Conservation (phyloP, 2,329 filamentous ascomycete genomes). For the Raffaelea arxii region DNA sequence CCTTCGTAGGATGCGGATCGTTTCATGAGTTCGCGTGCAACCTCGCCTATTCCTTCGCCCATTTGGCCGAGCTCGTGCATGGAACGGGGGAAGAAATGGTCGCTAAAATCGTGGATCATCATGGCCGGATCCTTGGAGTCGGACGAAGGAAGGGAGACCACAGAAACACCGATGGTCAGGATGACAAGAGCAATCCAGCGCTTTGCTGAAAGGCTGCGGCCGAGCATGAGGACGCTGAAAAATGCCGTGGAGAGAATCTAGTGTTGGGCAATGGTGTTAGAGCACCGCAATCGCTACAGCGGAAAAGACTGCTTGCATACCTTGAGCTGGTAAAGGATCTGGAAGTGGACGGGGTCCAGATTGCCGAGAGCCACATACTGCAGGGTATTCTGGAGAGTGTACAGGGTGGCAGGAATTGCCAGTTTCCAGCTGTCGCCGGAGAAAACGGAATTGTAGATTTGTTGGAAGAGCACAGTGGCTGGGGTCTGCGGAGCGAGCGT, state of each 20-base stretch:
- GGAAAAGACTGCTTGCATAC: constrained; percentile 20
- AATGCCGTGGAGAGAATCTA: constrained; percentile 79
- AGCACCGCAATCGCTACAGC: neutral
- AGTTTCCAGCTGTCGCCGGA: constrained; percentile 91
- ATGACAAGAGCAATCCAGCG: constrained; percentile 76
- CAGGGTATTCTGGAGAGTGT: constrained; percentile 86
- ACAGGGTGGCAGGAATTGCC: constrained; percentile 77
- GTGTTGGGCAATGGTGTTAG: too few species aligned
- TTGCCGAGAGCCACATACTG: constrained; percentile 91
- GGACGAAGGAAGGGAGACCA: constrained; percentile 69
- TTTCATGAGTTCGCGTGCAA: constrained; percentile 43
- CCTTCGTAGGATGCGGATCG: constrained; percentile 86
- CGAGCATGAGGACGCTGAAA: constrained; percentile 72
- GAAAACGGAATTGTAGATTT: constrained; percentile 74
- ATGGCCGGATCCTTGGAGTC: constrained; percentile 45
- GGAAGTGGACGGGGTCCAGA: constrained; percentile 84
- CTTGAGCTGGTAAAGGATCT: constrained; percentile 89
- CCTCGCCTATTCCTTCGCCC: constrained; percentile 39
- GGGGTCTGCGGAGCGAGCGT: constrained; percentile 70
- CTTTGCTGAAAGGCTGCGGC: constrained; percentile 56
- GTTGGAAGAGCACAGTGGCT: constrained; percentile 68
- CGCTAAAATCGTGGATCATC: constrained; percentile 52
- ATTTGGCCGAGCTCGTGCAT: constrained; percentile 66
- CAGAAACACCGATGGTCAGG: constrained; percentile 70
- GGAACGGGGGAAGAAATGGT: constrained; percentile 67